Evolutionary conservation across 257 asterid genomes (phyloP).

Genomic region (Scutellaria galericulata): DNA sequence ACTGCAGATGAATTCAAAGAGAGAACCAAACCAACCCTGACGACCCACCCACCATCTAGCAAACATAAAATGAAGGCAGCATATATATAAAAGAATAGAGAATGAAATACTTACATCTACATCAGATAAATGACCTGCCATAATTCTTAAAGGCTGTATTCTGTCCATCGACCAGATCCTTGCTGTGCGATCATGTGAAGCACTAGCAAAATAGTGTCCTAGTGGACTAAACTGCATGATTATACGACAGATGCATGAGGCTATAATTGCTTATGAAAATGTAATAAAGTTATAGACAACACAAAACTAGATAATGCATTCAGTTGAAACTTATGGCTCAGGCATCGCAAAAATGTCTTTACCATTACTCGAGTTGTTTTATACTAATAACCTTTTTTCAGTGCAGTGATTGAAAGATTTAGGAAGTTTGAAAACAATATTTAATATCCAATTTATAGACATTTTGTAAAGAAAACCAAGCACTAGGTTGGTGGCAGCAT

Average conservation of each 20-base stretch:
- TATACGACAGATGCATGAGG: slow-evolving; percentile 24
- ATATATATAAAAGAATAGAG: neutral
- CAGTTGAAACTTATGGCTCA: slow-evolving; percentile 9
- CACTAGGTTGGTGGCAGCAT: slow-evolving; percentile 7
- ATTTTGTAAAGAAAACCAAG: slow-evolving; percentile 6
- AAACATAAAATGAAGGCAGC: slow-evolving; percentile 7
- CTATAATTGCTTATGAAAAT: neutral
- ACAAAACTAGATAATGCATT: slow-evolving; percentile 15
- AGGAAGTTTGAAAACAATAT: neutral
- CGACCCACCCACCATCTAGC: neutral
- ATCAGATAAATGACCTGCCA: slow-evolving; percentile 99
- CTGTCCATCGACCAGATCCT: slow-evolving; percentile 97
- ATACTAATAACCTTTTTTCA: neutral
- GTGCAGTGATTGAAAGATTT: neutral
- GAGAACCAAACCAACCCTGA: neutral
- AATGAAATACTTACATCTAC: slow-evolving; percentile 78
- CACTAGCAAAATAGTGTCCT: slow-evolving; percentile 98
- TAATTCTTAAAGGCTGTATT: slow-evolving; percentile 86
- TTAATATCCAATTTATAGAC: neutral
- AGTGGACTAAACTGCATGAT: slow-evolving; percentile 89
- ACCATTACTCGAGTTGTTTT: neutral
- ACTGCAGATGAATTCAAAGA: neutral
- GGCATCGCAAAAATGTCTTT: neutral
- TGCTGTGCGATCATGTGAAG: slow-evolving; percentile 98
- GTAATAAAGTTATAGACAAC: neutral